Base-by-base conservation (phyloP, 257 asterid genomes). In the Salvia splendens region DNA sequence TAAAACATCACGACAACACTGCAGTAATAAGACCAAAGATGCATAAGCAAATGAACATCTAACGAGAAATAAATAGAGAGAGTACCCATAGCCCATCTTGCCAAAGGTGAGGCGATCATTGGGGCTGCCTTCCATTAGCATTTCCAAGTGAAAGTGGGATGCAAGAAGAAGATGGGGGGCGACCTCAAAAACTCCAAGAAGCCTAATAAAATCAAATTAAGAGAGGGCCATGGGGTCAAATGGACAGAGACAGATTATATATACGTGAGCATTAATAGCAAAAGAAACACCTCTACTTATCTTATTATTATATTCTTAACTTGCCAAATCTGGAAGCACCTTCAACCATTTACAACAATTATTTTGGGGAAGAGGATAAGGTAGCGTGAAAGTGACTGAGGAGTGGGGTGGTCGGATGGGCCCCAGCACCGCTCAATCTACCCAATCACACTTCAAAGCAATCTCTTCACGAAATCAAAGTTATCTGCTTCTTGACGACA, bases 51-150 rank as follows among this genome's bases (percentile, higher is more conserved):
- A 33, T 12, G 15, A 58, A 15, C 41, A 48, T 41, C 54, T 70
- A 16, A 14, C 4, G 33, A 68, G 53, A 51, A 33, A 65, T 6
- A 48, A 6, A 24, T 1, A 54, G 59, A 35, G 40, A 64, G 38
- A 63, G 16, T 80, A 93, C 99, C 99, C 99, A 80, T 85, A 88
- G 70, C 96, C 99, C 99, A 90, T 91, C 92, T 87, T 90, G 77
- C 99, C 99, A 68, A 90, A 94, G 75, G 92, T 90, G 38, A 80
- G 95, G 52, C 99, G 95, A 76, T 87, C 97, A 81, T 71, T 66
- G 43, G 85, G 80, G 80, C 45, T 77, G 72, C 79, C 91, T 70
- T 87, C 99, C 99, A 94, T 88, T 38, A 77, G 88, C 84, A 80
- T 80, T 61, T 65, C 72, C 74, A 54, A 73, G 49, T 48, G 47